phyloP scores from a whole-genome alignment of 768 basidiomycete species.

The Astraeus odoratus region DNA sequence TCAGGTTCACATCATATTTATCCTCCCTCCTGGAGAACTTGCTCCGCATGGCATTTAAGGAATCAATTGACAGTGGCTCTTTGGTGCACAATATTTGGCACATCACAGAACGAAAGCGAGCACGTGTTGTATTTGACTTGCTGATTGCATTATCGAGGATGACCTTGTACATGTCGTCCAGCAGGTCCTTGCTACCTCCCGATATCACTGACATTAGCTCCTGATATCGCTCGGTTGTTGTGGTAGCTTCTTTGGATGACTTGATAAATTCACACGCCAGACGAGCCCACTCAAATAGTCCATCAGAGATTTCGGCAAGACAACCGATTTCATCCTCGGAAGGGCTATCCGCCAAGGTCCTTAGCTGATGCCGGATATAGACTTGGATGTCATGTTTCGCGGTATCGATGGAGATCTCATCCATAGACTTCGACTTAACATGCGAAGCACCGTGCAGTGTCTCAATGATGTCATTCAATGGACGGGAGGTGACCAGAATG shows the following conservation, averaged over 20 bases:
- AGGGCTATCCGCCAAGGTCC: neutral
- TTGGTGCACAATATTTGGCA: neutral
- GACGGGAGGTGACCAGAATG: neutral
- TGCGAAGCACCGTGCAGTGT: neutral
- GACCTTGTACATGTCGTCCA: neutral
- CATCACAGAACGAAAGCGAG: neutral
- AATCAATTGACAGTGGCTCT: neutral
- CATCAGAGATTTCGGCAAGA: slow-evolving; percentile 6
- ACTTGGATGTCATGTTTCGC: neutral
- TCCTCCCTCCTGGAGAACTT: neutral
- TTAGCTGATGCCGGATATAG: neutral
- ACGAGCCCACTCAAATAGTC: neutral
- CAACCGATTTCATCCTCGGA: neutral
- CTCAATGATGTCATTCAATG: neutral
- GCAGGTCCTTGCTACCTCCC: neutral
- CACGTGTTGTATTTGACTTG: neutral
- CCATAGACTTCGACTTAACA: neutral
- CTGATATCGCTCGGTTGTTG: neutral
- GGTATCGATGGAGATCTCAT: neutral
- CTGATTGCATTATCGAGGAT: neutral
- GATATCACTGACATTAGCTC: neutral
- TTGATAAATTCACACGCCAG: slow-evolving; percentile 3
- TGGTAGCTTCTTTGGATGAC: neutral
- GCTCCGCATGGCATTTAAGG: neutral
- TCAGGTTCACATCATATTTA: neutral